A percentile compares a stretch with the other conserved stretches of the same genome.
Conservation (phyloP, 495 filamentous ascomycete genomes). For the Friedmanniomyces endolithicus region DNA sequence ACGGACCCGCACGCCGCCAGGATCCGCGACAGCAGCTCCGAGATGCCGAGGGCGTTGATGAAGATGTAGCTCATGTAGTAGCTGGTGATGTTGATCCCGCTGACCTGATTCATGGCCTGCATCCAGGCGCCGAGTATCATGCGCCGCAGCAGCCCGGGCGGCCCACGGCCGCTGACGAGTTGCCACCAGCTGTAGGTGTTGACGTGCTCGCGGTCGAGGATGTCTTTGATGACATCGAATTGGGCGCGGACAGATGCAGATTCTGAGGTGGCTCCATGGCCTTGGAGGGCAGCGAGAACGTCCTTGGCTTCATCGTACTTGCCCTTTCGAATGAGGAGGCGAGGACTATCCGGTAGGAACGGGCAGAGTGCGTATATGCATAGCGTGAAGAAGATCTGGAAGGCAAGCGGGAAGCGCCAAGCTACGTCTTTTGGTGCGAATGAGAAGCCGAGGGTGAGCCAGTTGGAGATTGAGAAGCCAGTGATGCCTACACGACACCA, state of each 20-base stretch:
- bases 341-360: conserved; percentile 19
- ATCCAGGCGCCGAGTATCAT: conserved; percentile 27
- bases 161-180: conserved; percentile 22
- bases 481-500: conserved; percentile 10
- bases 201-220: conserved; percentile 26
- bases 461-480: conserved; percentile 17
- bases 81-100: background rate
- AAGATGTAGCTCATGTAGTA: conserved; percentile 13
- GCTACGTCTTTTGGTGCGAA: conserved; percentile 11
- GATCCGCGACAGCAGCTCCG: conserved; percentile 8
- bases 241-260: conserved; percentile 21
- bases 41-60: conserved; percentile 14
- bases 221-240: conserved; percentile 28
- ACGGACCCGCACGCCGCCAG: conserved; percentile 22
- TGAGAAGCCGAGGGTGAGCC: conserved; percentile 18
- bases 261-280: conserved; percentile 2
- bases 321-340: conserved; percentile 27
- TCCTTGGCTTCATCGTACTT: conserved; percentile 24
- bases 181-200: conserved; percentile 25
- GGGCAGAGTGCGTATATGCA: background rate
- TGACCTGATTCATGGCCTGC: conserved; percentile 28
- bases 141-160: conserved; percentile 21
- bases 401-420: conserved; percentile 18
- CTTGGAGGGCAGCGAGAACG: conserved; percentile 12
- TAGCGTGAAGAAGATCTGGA: conserved; percentile 17